Evolutionary conservation across 768 basidiomycete species (phyloP), one percentile per base, ranked within the genome.

Genomic region (Paxillus rubicundulus): DNA sequence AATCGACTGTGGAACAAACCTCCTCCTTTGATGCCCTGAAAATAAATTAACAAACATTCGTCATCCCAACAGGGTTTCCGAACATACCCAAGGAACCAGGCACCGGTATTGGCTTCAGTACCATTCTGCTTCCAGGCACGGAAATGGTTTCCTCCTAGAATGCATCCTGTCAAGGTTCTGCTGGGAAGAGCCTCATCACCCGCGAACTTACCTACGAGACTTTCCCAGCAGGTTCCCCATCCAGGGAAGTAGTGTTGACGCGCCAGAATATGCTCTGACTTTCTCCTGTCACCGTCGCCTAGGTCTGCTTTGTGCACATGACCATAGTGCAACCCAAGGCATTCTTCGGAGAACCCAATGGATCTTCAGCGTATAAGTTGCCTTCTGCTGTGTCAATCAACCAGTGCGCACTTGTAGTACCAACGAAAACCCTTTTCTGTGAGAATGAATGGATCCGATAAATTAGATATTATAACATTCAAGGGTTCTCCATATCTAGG

Each of bases 101-200:
- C 91, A 1, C 86, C 82, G 44, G 81, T 86, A 60, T 85, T 73
- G 0, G 80, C 88, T 16, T 73, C 62, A 0, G 86, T 84, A 3
- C 89, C 91, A 58, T 92, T 90, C 75, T 94, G 91, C 62, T 82
- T 84, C 91, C 91, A 94, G 8, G 89, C 89, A 45, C 91, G 80
- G 62, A 89, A 94, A 64, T 94, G 92, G 52, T 93, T 85, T 2
- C 91, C 92, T n/a, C 90, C 90, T 78, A 62, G 21, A 46, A 10
- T 20, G 13, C 27, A 18, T 28, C 40, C 47, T 42, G 43, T 55
- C 42, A 51, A 24, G 32, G 55, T 28, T 7, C 18, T n/a, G 27
- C n/a, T 24, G 34, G 7, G 14, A 45, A 30, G 12, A 34, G 30
- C n/a, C 24, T 24, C 24, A 47, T 10, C 9, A 30, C 12, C 18